phyloP scores from a whole-genome alignment of 2,329 filamentous ascomycete species.

The Nemania abortiva region DNA sequence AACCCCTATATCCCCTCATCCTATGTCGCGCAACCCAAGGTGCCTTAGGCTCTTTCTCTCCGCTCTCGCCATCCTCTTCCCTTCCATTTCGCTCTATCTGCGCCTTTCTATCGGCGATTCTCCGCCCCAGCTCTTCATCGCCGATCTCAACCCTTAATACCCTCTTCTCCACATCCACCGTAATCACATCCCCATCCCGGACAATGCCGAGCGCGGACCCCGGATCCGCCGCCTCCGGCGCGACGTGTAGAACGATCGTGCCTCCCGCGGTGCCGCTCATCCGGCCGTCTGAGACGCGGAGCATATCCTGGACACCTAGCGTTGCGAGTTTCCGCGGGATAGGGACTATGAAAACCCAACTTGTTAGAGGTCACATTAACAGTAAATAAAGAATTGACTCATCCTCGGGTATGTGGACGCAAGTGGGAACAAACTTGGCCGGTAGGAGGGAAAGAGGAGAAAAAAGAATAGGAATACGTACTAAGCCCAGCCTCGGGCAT shows the following conservation, averaged over 20 bases:
- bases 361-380: not conserved
- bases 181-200: conserved; percentile 79
- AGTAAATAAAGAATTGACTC: not conserved
- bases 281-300: conserved; percentile 86
- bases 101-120: conserved; percentile 72
- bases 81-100: conserved; percentile 56
- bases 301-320: conserved; percentile 80
- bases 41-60: conserved; percentile 60
- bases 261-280: conserved; percentile 90
- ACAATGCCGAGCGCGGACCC: conserved; percentile 84
- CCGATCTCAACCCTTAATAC: conserved; percentile 70
- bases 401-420: not conserved
- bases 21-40: conserved; percentile 54
- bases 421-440: not conserved
- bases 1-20: conserved; percentile 67
- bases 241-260: conserved; percentile 89
- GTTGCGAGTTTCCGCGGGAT: conserved; percentile 82
- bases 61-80: conserved; percentile 76
- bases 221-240: conserved; percentile 83
- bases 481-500: conserved; percentile 85
- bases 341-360: conserved; percentile 51
- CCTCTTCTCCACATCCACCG: conserved; percentile 78
- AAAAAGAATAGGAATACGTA: not conserved
- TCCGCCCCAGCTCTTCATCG: conserved; percentile 74
- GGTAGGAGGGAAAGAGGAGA: not conserved